Evolutionary conservation across 2,329 filamentous ascomycete genomes (phyloP), one percentile per base, ranked within the genome.

Genomic region (Colletotrichum aenigma): DNA sequence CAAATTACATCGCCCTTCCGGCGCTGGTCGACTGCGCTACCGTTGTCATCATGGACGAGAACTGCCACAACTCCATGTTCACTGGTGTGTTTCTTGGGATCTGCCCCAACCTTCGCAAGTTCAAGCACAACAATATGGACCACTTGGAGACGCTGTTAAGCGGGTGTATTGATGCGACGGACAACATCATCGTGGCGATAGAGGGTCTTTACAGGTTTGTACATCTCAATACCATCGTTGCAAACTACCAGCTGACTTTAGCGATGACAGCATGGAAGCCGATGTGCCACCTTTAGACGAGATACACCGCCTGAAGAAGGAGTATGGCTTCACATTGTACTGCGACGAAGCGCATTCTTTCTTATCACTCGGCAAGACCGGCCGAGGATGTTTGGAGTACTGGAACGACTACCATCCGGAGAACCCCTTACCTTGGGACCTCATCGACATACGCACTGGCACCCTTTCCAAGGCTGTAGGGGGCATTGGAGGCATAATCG

Each of bases 281-380:
- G 64, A 69, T 7, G 30, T 72, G 1, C 55, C 70, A 3, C 70
- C 70, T 4, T 28, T 69, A 7, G 70, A 61, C 12, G 34, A 68
- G 0, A 28, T 72, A 1, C 21, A 69, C 10, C 70, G 48, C 3
- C 16, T 78, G 21, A 78, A 78, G 55, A 55, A 64, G 5, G 16
- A 52, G 1, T 76, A 78, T 32, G 38, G 56, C 15, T 78, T 78
- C 18, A 65, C 61, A 6, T 56, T 78, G 2, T 78, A 74, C 28
- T 78, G 77, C 66, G 75, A 78, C 56, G 77, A 78, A 30, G 70
- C 75, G 1, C 75, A 77, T 34, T 77, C 77, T 1, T 77, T 78
- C 21, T 58, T 78, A 3, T 76, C 77, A 4, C 58, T 77, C 5
- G 77, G 77, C 1, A 70, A 61, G 36, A 78, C 67, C 15, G 77